Evolutionary conservation across 2,329 filamentous ascomycete species (phyloP).

Genomic region (Didymella pomorum): DNA sequence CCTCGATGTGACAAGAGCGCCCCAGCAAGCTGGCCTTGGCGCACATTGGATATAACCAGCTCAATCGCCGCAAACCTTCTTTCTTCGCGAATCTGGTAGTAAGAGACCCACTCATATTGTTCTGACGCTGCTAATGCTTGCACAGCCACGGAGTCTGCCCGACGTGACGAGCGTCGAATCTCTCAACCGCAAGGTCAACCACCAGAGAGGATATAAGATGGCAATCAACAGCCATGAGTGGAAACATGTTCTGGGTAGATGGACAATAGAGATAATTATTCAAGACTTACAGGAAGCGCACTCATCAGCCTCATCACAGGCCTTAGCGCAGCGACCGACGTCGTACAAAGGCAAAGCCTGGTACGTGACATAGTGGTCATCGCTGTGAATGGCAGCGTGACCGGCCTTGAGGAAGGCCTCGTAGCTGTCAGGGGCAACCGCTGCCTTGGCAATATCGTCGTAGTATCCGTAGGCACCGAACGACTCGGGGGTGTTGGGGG

Average conservation of each 20-base stretch:
- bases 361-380: background rate
- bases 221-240: background rate
- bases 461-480: conserved; percentile 4
- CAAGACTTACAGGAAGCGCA: conserved; percentile 8
- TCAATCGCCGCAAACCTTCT: no score
- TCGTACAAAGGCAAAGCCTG: background rate
- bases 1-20: no score
- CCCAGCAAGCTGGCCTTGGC: no score
- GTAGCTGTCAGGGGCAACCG: background rate
- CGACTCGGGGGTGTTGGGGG: conserved; percentile 4
- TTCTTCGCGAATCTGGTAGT: no score
- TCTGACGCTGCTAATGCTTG: no score
- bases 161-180: no score
- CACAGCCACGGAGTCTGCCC: no score
- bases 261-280: no score
- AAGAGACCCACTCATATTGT: no score
- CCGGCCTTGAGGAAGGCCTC: background rate
- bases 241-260: background rate
- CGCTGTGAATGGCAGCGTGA: background rate
- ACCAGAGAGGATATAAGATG: background rate
- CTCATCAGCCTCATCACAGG: background rate
- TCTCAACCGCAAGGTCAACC: no score
- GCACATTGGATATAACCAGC: no score
- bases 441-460: background rate
- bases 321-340: background rate